Conservation (phyloP, 140 eudicot genomes). For the Ambrosia hybrid region DNA sequence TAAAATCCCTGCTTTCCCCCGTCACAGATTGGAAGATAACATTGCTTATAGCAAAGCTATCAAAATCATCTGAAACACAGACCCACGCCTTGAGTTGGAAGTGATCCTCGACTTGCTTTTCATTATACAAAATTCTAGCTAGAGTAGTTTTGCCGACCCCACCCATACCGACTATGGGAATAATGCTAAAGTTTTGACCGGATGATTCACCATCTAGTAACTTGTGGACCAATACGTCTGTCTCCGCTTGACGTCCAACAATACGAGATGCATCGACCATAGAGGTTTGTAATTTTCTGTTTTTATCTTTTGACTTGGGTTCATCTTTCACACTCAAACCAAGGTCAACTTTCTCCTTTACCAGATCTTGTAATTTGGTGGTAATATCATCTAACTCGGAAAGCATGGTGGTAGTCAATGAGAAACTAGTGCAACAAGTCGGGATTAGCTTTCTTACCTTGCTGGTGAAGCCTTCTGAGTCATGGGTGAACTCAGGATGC, state of each 20-base stretch:
- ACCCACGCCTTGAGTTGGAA: constrained; percentile 40
- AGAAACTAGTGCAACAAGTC: background rate
- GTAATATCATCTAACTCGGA: background rate
- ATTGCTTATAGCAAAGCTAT: background rate
- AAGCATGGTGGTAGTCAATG: background rate
- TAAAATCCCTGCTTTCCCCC: background rate
- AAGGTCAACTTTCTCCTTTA: background rate
- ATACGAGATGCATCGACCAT: background rate
- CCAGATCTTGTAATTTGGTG: constrained; percentile 1
- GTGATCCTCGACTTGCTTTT: background rate
- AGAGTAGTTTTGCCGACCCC: constrained; percentile 21
- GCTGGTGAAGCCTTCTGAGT: background rate
- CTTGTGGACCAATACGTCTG: background rate
- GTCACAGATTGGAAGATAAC: background rate
- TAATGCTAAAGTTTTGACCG: constrained; percentile 2
- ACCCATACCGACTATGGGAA: constrained; percentile 23
- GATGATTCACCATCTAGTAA: background rate
- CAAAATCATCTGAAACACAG: constrained; percentile 36
- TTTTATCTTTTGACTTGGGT: background rate
- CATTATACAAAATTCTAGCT: constrained; percentile 16
- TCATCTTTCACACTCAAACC: background rate
- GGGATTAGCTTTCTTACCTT: constrained; percentile 3
- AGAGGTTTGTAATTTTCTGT: background rate
- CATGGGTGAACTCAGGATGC: constrained; percentile 11
- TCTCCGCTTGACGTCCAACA: background rate